Evolutionary conservation across 106 monocot species (phyloP).

Genomic region (Apostasia ramifera): DNA sequence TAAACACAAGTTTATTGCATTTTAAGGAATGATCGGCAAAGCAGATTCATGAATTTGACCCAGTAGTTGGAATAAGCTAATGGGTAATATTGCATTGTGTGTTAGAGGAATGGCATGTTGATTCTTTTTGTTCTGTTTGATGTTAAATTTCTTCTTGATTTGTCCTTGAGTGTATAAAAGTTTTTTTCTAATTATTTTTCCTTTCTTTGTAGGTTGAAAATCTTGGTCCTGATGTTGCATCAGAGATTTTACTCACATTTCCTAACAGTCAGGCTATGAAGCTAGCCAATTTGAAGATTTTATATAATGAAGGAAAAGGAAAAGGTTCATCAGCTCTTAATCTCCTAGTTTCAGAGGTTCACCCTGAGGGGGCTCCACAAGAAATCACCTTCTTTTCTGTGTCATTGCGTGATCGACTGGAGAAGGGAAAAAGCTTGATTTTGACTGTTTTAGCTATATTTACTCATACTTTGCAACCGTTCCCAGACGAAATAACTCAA

Average conservation of each 20-base stretch:
- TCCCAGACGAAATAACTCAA: slow-evolving; percentile 92
- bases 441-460: slow-evolving; percentile 64
- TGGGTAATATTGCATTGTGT: too few species aligned
- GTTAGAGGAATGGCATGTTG: too few species aligned
- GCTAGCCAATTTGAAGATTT: slow-evolving; percentile 57
- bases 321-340: slow-evolving; percentile 32
- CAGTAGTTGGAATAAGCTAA: too few species aligned
- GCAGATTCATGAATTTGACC: too few species aligned
- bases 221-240: slow-evolving; percentile 38
- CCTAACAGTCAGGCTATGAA: slow-evolving; percentile 76
- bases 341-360: slow-evolving; percentile 36
- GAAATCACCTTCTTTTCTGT: slow-evolving; percentile 74
- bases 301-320: slow-evolving; percentile 57
- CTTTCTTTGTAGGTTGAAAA: slow-evolving; percentile 67
- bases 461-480: slow-evolving; percentile 68
- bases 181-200: slow-evolving; percentile 2
- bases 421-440: slow-evolving; percentile 42
- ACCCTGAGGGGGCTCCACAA: slow-evolving; percentile 52
- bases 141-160: too few species aligned
- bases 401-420: slow-evolving; percentile 49
- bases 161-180: neutral
- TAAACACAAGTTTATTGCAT: too few species aligned
- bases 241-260: slow-evolving; percentile 63
- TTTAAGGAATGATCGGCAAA: too few species aligned
- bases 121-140: too few species aligned